A percentile compares a stretch with the other conserved stretches of the same genome.
Conservation (phyloP, 495 filamentous ascomycete genomes). For the Neurospora africana region DNA sequence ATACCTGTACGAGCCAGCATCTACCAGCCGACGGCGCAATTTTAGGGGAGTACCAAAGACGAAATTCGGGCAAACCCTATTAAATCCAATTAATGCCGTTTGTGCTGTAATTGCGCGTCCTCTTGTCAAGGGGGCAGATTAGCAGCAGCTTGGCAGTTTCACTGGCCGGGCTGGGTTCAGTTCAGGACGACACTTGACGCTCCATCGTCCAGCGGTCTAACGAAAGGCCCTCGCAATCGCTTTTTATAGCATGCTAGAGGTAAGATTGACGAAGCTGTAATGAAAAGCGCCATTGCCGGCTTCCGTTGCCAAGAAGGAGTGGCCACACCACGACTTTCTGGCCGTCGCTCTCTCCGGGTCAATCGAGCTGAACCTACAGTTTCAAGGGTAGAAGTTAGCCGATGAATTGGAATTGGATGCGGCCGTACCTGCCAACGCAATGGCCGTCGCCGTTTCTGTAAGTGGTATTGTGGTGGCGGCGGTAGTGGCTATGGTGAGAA, state of each 20-base stretch:
- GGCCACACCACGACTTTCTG: neutral
- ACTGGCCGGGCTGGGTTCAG: neutral
- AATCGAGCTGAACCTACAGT: neutral
- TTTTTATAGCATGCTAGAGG: neutral
- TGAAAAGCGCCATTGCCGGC: neutral
- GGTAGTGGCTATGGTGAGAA: neutral
- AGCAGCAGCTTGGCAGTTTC: neutral
- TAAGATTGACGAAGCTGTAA: neutral
- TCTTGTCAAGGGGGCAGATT: neutral
- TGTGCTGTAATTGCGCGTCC: neutral
- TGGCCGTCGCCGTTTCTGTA: neutral
- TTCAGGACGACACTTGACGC: neutral
- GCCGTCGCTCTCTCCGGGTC: neutral
- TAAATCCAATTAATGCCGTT: neutral
- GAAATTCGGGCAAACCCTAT: neutral
- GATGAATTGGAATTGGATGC: neutral
- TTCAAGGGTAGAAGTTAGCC: neutral
- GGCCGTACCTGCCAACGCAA: neutral
- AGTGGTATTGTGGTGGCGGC: neutral
- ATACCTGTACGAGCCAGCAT: neutral
- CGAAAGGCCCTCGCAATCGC: neutral
- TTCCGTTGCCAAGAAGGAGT: neutral
- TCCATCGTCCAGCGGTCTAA: neutral
- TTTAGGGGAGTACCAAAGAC: neutral
- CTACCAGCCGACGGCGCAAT: neutral